Evolutionary conservation across 2,329 filamentous ascomycete species (phyloP), one percentile per base, ranked within the genome.

Genomic region (Epichloe sibirici): DNA sequence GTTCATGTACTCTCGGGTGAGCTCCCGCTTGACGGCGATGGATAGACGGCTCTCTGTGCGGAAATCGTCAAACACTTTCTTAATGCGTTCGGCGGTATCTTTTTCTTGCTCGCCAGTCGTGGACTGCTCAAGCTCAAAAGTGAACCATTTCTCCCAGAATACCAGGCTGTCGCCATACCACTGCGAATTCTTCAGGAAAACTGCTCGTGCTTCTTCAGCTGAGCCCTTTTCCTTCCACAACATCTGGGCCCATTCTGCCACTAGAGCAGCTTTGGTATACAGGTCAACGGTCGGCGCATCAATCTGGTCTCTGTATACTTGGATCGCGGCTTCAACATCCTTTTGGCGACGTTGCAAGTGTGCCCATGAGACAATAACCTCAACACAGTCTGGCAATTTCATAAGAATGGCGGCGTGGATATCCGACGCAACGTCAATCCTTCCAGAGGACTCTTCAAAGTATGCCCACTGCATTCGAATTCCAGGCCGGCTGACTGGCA

Each of bases 391-490:
- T 0, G 91, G 90, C 15, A 95, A 71, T 54, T 78, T 77, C 57
- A 83, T 72, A 35, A 97, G 74, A 51, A 98, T 85, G 1, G 88
- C 84, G 47, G 85, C 78, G 63, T 96, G 88, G 52, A 98, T 90
- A 54, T 88, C 90, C 55, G 85, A 81, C 11, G 91, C 89, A 39
- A 94, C 78, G 56, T 88, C 85, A 28, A 85, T 72, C 40, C 89
- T 82, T 4, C 82, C 88, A 42, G 79, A 77, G 68, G 88, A 86
- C 71, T 98, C 93, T 66, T 98, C 93, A 58, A 96, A 96, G 61
- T 90, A 89, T 13, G 93, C 91, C 73, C 90, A 97, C 65, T 95
- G 88, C 55, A 97, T 75, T 53, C 93, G 83, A 57, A 95, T 84
- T 1, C 83, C 83, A 0, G 91, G 90, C 53, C 86, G 77, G 59